A percentile compares a stretch with the other conserved stretches of the same genome.
Evolutionary conservation across 192 early-diverging fungal species (phyloP).

Genomic region (Helicostylum pulchrum): DNA sequence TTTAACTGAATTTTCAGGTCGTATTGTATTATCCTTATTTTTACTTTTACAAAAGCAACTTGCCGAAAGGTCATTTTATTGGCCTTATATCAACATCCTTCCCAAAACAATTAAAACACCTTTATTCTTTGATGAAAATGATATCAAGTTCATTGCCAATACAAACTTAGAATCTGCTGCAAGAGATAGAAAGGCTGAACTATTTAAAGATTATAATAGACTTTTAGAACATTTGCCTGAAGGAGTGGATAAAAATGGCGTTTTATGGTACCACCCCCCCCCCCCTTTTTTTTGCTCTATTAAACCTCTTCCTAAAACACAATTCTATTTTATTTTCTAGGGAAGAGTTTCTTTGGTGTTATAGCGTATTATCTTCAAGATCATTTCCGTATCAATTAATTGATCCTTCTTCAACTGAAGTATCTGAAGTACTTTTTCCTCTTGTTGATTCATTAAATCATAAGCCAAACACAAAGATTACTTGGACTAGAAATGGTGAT

Average conservation of each 20-base stretch:
- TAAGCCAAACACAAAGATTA: conserved; percentile 47
- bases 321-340: conserved; percentile 22
- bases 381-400: conserved; percentile 58
- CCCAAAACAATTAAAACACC: conserved; percentile 54
- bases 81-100: conserved; percentile 59
- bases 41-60: conserved; percentile 47
- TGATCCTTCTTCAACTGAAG: conserved; percentile 30
- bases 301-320: neutral
- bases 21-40: conserved; percentile 48
- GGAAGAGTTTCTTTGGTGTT: conserved; percentile 60
- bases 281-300: neutral
- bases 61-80: conserved; percentile 47
- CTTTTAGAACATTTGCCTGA: conserved; percentile 31
- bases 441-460: conserved; percentile 68
- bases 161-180: conserved; percentile 53
- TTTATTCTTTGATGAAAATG: conserved; percentile 45
- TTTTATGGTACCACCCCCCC: conserved; percentile 34
- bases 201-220: conserved; percentile 35
- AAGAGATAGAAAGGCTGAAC: conserved; percentile 35
- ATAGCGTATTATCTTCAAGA: conserved; percentile 52
- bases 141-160: conserved; percentile 44
- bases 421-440: conserved; percentile 54
- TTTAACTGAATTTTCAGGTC: conserved; percentile 24
- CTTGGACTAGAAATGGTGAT: conserved; percentile 47
- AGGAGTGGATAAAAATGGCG: conserved; percentile 13